Evolutionary conservation across 2,329 filamentous ascomycete species (phyloP), one percentile per base, ranked within the genome.

Genomic region (Aureobasidium sp.): DNA sequence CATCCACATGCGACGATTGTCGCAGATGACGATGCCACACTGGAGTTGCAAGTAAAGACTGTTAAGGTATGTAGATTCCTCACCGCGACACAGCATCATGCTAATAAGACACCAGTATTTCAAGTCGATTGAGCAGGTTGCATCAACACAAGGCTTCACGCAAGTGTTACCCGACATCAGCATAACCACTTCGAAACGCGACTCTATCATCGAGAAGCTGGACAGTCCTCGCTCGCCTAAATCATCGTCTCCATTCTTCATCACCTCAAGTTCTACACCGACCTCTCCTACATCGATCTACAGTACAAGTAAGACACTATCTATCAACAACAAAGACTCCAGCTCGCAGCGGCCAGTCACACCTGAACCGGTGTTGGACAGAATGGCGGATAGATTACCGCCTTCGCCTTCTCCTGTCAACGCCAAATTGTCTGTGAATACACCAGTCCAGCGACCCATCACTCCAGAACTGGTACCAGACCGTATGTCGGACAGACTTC

Each of bases 1-100:
- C 90, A 94, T 73, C 87, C 85, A 3, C 87, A 92, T 69, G 86
- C 90, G 59, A 85, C 94, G 80, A 86, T 94, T 66, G 89, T 93
- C 10, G 89, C 88, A 49, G 90, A 95, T 69, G 89, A 93, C 68
- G 89, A 93, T 70, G 76, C 78, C 67, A 77, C 78, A 39, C 59
- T 82, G 64, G 73, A 81, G 68, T 69, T 81, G 47, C 75, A 76
- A 66, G 76, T 75, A 67, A 77, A 76, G 72, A 79, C 72, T 54
- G 71, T 72, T 54, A 72, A 71, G 68, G 68, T 69, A 70, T 67
- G 55, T 63, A 11, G 13, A 1, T 25, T 7, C 16, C 29, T 6
- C 2, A 5, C 2, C 25, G n/a, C 21, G 8, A 10, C 2, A 39
- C 13, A 32, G 30, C 9, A 13, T 21, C 29, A 27, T 39, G 16